These are phyloP conservation scores for Phialophora tarda DNA, from an alignment of 2,329 filamentous ascomycete species.

Conservation along the genomic window DNA sequence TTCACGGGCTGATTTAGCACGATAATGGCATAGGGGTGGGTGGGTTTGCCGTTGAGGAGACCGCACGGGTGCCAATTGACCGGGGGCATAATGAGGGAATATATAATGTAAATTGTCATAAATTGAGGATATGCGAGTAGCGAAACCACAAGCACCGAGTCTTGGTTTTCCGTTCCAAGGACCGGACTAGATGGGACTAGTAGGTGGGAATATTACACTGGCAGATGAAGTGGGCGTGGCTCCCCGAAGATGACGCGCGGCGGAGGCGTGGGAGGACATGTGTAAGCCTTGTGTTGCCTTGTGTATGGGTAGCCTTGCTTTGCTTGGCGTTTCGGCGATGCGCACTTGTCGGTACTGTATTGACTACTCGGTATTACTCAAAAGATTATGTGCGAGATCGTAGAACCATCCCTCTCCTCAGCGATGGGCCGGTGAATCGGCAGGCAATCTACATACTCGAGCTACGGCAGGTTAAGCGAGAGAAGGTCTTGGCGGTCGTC, in stretches of 20 bases:
- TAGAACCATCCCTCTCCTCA: not conserved
- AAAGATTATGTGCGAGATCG: too few relatives aligned
- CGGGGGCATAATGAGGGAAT: conserved; percentile 5
- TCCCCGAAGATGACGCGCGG: not conserved
- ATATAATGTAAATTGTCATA: not conserved
- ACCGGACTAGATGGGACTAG: not conserved
- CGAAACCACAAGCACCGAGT: not conserved
- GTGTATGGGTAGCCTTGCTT: not conserved
- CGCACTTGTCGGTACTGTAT: too few relatives aligned
- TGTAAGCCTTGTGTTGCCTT: not conserved
- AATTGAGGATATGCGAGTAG: not conserved
- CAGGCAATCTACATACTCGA: too few relatives aligned
- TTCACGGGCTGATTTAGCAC: conserved; percentile 68
- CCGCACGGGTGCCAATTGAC: conserved; percentile 33
- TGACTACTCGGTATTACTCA: too few relatives aligned
- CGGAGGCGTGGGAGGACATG: not conserved
- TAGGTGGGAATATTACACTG: too few relatives aligned
- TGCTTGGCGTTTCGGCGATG: not conserved
- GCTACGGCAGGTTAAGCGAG: too few relatives aligned
- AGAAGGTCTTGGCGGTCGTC: too few relatives aligned
- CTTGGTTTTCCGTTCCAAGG: not conserved
- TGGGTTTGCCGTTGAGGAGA: conserved; percentile 29
- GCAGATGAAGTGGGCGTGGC: not conserved
- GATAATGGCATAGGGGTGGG: conserved; percentile 53
- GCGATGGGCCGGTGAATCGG: too few relatives aligned